phyloP scores from a whole-genome alignment of 2,329 filamentous ascomycete species.

The Alternaria longipes region DNA sequence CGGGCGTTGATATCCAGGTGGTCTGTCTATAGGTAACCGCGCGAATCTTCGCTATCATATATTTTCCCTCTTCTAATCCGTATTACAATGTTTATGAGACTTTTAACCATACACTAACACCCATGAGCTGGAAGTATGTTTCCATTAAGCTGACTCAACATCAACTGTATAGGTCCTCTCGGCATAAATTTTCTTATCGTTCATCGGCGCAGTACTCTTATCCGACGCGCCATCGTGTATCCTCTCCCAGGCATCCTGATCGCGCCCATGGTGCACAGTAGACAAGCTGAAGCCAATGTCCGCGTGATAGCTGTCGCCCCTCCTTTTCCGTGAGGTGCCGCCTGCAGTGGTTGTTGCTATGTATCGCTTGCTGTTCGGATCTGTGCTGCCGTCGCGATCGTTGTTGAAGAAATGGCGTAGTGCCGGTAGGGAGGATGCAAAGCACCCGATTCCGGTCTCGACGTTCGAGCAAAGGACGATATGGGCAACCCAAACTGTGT shows the following conservation, averaged over 20 bases:
- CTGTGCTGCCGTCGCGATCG: slow-evolving; percentile 20
- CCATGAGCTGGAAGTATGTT: too few relatives aligned
- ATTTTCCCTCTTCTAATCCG: too few relatives aligned
- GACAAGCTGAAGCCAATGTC: slow-evolving; percentile 26
- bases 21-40: too few relatives aligned
- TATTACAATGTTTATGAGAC: too few relatives aligned
- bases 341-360: not conserved
- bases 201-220: slow-evolving; percentile 21
- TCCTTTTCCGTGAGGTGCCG: not conserved
- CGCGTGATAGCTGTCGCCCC: slow-evolving; percentile 16
- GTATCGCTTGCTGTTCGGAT: slow-evolving; percentile 9
- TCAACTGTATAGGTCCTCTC: slow-evolving; percentile 27
- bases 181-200: slow-evolving; percentile 22
- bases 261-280: slow-evolving; percentile 22
- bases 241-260: slow-evolving; percentile 29
- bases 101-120: too few relatives aligned
- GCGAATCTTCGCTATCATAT: too few relatives aligned
- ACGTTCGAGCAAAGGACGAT: slow-evolving; percentile 36
- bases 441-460: slow-evolving; percentile 35
- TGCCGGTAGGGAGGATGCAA: slow-evolving; percentile 31
- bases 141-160: slow-evolving; percentile 15
- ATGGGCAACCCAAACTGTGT: slow-evolving; percentile 32
- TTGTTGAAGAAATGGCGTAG: slow-evolving; percentile 27
- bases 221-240: slow-evolving; percentile 29
- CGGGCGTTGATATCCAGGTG: too few relatives aligned